Conservation (phyloP, 805 yeast species). For the Starmerella powellii region DNA sequence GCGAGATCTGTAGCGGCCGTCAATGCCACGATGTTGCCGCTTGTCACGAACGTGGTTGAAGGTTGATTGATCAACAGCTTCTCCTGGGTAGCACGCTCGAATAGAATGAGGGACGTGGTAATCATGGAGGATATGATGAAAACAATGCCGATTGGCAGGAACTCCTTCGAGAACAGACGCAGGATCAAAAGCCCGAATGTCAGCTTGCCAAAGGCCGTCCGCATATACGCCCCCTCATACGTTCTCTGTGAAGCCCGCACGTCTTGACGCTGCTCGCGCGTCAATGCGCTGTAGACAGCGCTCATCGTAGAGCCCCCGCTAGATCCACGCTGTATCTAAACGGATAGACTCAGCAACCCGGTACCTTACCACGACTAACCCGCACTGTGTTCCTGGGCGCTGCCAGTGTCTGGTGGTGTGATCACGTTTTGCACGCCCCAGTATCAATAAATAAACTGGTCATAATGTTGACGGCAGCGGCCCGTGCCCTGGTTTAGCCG, state of each 20-base stretch:
- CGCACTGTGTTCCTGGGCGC: background rate
- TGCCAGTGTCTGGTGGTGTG: too few species aligned
- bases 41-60: conserved; percentile 41
- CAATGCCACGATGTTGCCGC: conserved; percentile 49
- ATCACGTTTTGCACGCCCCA: too few species aligned
- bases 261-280: conserved; percentile 24
- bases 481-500: too few species aligned
- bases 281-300: conserved; percentile 11
- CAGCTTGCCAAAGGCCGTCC: conserved; percentile 59
- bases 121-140: conserved; percentile 50
- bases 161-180: conserved; percentile 51
- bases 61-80: conserved; percentile 31
- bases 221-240: conserved; percentile 69
- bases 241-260: conserved; percentile 64
- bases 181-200: conserved; percentile 54
- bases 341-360: too few species aligned
- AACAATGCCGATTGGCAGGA: conserved; percentile 53
- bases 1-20: conserved; percentile 39
- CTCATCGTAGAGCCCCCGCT: background rate
- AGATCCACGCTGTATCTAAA: background rate
- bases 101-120: conserved; percentile 33
- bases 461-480: too few species aligned
- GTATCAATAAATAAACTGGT: too few species aligned
- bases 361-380: background rate
- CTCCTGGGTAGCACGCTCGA: conserved; percentile 25